Base-by-base conservation (phyloP, 441 rosid genomes). In the Populus tomentosa region DNA sequence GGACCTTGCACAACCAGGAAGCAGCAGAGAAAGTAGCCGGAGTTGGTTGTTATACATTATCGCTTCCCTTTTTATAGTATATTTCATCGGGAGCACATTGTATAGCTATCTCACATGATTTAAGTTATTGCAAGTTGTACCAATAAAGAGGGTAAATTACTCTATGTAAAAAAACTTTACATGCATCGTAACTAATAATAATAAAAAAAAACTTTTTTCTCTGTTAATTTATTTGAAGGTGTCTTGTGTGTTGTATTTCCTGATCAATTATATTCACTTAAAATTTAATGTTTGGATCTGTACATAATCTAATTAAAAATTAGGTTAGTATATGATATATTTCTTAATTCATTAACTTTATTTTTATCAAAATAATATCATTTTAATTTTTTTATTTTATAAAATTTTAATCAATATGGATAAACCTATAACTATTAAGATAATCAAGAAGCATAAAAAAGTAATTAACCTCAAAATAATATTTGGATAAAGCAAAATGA, bases 51-150 rank as follows among this genome's bases (percentile, higher is more conserved):
- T 82, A 80, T 67, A 63, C 67, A 71, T 67, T 9, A 21, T 89
- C 35, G 74, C 80, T 64, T 71, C 73, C 75, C 75, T 85, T 46
- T 66, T 84, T 72, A 46, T 84, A 21, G 24, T 81, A 3, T 86
- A 83, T 75, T 89, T 76, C 77, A 59, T 82, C 74, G 69, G 83
- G 23, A 82, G 56, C 82, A 83, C 74, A 79, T 56, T 84, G 76
- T 82, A 86, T 72, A 64, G 75, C 53, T 42, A 59, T 6, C 33
- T 78, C 65, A 20, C 28, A 18, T 14, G 21, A 18, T 21, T 36
- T 21, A 64, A 69, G 10, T 74, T 53, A 62, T 23, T 40, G 10
- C 20, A 24, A 65, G 69, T 10, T 6, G 35, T 10, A 30, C 6
- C 1, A 30, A 0, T 65, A 11, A 26, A 65, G 16, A 11, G 13